Evolutionary conservation across 164 flowering plant genomes (phyloP), one percentile per base, ranked within the genome.

Genomic region (Tetrastigma voinierianum): DNA sequence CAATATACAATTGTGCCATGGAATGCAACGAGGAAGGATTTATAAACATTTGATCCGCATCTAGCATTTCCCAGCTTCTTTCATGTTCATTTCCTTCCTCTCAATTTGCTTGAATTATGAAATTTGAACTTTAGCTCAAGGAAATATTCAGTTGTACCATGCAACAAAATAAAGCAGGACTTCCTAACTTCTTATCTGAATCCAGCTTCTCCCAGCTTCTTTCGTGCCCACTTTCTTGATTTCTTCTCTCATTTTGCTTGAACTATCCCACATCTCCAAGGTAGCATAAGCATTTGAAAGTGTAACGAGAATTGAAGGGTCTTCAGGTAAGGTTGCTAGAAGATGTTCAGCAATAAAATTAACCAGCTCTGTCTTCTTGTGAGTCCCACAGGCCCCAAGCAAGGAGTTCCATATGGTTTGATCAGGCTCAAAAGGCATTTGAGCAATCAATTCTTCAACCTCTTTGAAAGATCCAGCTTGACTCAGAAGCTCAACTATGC

Each of bases 261-360:
- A 54, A 44, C 20, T 13, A 67, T 73, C 69, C 80, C 80, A 77
- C 77, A 66, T 69, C 21, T 74, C 77, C 20, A 77, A 18, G 14
- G 63, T 45, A 43, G 80, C 80, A 64, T 73, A 77, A 52, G 59
- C 77, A 64, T 77, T 77, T 23, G 80, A 67, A 54, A 77, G 72
- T 56, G 67, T 70, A 24, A 59, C 72, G 64, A 70, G 70, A 18
- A 67, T 20, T 13, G 80, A 70, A 16, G 69, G 74, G 61, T 77
- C 75, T 54, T 73, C 57, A 10, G 71, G 71, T 11, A 17, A 48
- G 43, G 54, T 14, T 19, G 49, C 64, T 48, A 66, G 70, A 59
- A 77, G 74, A 9, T 44, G 43, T 24, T 70, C 61, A 4, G 60
- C 72, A 63, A 70, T 60, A 9, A 46, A 3, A 59, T n/a, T 24